Conservation (phyloP, 1,284 basidiomycete species). For the Stygiomarasmius scandens region DNA sequence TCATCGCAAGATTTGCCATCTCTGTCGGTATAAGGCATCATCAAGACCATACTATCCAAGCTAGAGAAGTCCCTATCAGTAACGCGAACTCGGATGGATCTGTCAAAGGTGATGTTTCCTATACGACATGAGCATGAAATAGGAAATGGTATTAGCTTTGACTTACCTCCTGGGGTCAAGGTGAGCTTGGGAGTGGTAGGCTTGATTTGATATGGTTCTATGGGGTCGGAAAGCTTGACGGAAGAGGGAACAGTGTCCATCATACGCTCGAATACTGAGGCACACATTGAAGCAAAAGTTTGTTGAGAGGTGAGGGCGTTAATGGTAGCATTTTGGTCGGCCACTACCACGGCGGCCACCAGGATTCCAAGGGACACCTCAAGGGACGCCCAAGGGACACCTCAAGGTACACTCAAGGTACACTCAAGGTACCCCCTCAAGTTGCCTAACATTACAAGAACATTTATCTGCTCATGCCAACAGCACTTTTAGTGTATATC, state of each 20-base stretch:
- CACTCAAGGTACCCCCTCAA: too few relatives aligned
- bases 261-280: slow-evolving; percentile 23
- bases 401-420: too few relatives aligned
- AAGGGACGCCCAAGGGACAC: too few relatives aligned
- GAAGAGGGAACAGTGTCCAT: slow-evolving; percentile 26
- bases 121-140: not conserved
- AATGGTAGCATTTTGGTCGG: not conserved
- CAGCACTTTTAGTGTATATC: too few relatives aligned
- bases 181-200: not conserved
- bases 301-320: not conserved
- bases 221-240: slow-evolving; percentile 21
- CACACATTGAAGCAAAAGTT: slow-evolving; percentile 17
- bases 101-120: not conserved
- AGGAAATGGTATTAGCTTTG: not conserved
- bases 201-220: slow-evolving; percentile 3
- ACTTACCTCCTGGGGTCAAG: not conserved
- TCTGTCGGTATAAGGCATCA: not conserved
- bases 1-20: not conserved
- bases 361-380: too few relatives aligned
- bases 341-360: too few relatives aligned
- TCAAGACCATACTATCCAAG: not conserved
- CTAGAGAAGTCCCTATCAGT: not conserved
- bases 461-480: too few relatives aligned
- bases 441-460: too few relatives aligned
- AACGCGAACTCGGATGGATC: not conserved